Conservation (phyloP, 306 rosid species). For the Gleditsia sinensis region DNA sequence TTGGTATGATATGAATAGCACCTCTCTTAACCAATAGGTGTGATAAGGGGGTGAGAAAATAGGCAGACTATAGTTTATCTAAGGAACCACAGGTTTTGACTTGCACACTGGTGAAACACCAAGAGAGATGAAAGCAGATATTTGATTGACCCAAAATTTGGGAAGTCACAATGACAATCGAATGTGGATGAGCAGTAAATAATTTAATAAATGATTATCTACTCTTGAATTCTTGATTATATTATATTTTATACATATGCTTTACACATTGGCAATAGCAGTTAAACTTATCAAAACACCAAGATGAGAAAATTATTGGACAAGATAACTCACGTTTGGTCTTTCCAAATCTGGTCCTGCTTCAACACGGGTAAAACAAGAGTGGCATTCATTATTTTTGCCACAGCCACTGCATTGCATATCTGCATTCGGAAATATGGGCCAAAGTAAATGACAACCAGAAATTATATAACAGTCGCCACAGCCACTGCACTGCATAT, state of each 20-base stretch:
- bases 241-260: slow-evolving; percentile 14
- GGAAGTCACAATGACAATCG: background rate
- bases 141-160: background rate
- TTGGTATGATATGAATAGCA: background rate
- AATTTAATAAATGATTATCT: background rate
- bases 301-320: slow-evolving; percentile 16
- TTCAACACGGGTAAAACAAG: slow-evolving; percentile 96
- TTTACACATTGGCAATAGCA: slow-evolving; percentile 8
- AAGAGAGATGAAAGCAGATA: background rate
- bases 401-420: slow-evolving; percentile 99
- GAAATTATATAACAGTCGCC: background rate
- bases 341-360: slow-evolving; percentile 99
- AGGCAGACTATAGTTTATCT: background rate
- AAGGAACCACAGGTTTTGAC: background rate
- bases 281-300: slow-evolving; percentile 25
- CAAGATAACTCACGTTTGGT: slow-evolving; percentile 82
- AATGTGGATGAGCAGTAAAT: background rate
- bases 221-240: background rate
- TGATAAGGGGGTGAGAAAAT: background rate
- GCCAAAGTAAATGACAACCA: slow-evolving; percentile 20
- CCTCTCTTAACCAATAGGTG: background rate
- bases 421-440: slow-evolving; percentile 63
- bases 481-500: background rate
- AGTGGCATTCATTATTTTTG: slow-evolving; percentile 95
- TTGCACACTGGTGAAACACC: background rate